Conservation (phyloP, 2,329 filamentous ascomycete species). For the Claviceps spartinae region DNA sequence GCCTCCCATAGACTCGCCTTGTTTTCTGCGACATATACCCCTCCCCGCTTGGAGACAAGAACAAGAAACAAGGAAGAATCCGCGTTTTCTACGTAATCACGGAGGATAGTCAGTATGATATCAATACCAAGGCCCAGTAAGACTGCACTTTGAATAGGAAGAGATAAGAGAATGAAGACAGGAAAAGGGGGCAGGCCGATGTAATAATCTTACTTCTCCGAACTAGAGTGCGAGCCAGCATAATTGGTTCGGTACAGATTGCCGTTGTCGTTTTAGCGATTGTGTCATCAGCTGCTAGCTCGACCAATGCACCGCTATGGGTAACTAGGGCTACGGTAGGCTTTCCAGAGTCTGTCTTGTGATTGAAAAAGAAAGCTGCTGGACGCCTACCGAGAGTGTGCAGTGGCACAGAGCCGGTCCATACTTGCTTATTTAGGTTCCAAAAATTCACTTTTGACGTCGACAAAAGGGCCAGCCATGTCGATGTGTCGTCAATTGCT, state of each 20-base stretch:
- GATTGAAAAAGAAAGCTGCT: slow-evolving; percentile 50
- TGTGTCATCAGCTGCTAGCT: slow-evolving; percentile 33
- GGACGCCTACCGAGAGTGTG: slow-evolving; percentile 40
- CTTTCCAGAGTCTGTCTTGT: slow-evolving; percentile 20
- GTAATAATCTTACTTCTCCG: slow-evolving; percentile 26
- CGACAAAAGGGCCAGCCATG: slow-evolving; percentile 54
- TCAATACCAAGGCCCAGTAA: background rate
- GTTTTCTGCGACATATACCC: slow-evolving; percentile 1
- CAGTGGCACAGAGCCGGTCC: slow-evolving; percentile 40
- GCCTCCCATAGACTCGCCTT: slow-evolving; percentile 35
- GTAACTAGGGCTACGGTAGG: slow-evolving; percentile 47
- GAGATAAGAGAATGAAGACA: background rate
- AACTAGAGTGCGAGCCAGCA: slow-evolving; percentile 33
- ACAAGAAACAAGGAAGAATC: background rate
- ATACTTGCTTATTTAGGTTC: slow-evolving; percentile 42
- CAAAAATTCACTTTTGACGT: slow-evolving; percentile 42
- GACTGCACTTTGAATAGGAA: too few species aligned
- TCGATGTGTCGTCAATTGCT: slow-evolving; percentile 49
- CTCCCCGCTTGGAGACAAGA: slow-evolving; percentile 1
- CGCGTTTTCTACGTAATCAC: background rate
- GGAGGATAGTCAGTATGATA: background rate
- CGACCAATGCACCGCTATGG: slow-evolving; percentile 48
- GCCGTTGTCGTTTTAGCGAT: slow-evolving; percentile 24
- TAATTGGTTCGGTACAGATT: slow-evolving; percentile 39
- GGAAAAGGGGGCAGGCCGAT: background rate